These are phyloP conservation scores for Zasmidium angulare DNA, from an alignment of 2,329 filamentous ascomycete genomes.

Conservation along the genomic window DNA sequence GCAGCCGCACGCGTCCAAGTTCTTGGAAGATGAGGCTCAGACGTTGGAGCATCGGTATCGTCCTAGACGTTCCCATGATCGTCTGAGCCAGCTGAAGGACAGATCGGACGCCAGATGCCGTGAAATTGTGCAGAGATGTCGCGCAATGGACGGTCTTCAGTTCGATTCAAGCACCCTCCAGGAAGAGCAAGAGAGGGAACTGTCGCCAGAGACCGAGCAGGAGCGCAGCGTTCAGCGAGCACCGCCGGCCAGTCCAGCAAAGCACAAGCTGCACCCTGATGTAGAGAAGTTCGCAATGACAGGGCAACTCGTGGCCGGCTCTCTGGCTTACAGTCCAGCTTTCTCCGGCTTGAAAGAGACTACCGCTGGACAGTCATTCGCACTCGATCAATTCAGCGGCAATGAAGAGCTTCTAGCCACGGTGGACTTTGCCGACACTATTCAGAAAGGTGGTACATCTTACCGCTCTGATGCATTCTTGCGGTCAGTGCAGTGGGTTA, in stretches of 20 bases:
- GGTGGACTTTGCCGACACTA: conserved; percentile 13
- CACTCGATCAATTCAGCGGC: conserved; percentile 11
- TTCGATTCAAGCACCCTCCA: conserved; percentile 43
- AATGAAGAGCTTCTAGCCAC: conserved; percentile 10
- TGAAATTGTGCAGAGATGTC: conserved; percentile 25
- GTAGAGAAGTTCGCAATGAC: conserved; percentile 43
- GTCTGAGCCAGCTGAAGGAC: conserved; percentile 1
- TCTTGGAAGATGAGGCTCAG: conserved; percentile 58
- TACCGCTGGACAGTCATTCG: conserved; percentile 7
- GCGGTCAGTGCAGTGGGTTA: conserved; percentile 56
- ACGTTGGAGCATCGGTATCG: conserved; percentile 54
- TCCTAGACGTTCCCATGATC: neutral
- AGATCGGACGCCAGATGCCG: conserved; percentile 28
- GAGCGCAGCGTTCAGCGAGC: conserved; percentile 57
- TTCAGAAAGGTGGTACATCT: conserved; percentile 1
- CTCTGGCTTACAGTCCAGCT: conserved; percentile 31
- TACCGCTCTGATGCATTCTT: conserved; percentile 48
- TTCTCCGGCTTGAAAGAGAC: conserved; percentile 11
- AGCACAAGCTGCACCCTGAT: conserved; percentile 47
- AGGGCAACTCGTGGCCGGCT: conserved; percentile 31
- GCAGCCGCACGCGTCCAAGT: conserved; percentile 37
- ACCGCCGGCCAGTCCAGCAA: conserved; percentile 36
- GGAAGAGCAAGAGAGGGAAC: conserved; percentile 69
- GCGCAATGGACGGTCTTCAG: conserved; percentile 19
- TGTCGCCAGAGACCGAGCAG: conserved; percentile 63